Evolutionary conservation across 257 asterid genomes (phyloP).

Genomic region (Gardenia jasminoides): DNA sequence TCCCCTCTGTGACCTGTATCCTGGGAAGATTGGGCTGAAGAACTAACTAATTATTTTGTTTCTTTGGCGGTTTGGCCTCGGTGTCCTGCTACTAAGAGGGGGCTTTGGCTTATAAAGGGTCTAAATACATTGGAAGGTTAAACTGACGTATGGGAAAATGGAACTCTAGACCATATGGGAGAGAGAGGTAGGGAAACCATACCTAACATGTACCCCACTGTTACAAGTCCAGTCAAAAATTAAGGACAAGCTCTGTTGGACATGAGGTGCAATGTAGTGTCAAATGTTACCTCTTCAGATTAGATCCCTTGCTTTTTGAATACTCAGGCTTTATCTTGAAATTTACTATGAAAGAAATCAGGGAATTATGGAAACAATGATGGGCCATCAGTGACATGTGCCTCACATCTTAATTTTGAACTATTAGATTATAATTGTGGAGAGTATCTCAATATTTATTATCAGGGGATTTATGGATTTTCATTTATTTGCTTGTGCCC

Average conservation of each 20-base stretch:
- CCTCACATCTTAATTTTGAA: slow-evolving; percentile 23
- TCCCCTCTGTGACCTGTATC: neutral
- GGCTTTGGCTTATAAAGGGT: slow-evolving; percentile 15
- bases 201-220: slow-evolving; percentile 26
- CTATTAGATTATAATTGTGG: neutral
- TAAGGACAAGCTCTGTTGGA: slow-evolving; percentile 20
- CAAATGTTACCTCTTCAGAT: slow-evolving; percentile 40
- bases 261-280: slow-evolving; percentile 57
- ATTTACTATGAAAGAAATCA: slow-evolving; percentile 16
- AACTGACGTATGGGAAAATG: neutral
- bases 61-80: slow-evolving; percentile 8
- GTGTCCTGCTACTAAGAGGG: slow-evolving; percentile 9
- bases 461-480: neutral
- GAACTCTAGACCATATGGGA: slow-evolving; percentile 11
- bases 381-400: slow-evolving; percentile 34
- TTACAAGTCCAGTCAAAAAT: slow-evolving; percentile 6
- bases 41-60: neutral
- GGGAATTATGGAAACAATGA: slow-evolving; percentile 6
- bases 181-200: slow-evolving; percentile 31
- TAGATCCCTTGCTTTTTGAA: slow-evolving; percentile 31
- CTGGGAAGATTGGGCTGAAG: neutral
- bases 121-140: slow-evolving; percentile 18
- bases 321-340: slow-evolving; percentile 21
- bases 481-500: neutral
- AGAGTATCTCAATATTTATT: neutral